phyloP scores from a whole-genome alignment of 1,139 yeast genomes.

The Blastobotrys serpentis region DNA sequence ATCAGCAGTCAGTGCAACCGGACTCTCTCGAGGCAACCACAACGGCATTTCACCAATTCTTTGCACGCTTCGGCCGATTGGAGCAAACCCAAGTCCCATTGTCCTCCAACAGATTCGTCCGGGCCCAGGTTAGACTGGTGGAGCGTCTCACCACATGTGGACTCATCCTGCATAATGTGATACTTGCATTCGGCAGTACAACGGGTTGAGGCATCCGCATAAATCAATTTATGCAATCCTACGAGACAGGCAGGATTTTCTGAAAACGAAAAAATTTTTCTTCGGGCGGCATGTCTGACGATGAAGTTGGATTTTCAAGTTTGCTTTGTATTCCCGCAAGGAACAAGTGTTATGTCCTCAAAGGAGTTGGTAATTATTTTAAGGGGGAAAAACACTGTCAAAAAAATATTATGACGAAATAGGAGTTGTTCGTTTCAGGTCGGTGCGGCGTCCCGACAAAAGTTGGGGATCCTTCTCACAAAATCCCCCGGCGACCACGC shows the following conservation, averaged over 20 bases:
- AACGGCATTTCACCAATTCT: not conserved
- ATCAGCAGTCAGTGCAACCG: not conserved
- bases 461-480: too few species aligned
- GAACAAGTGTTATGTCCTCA: too few species aligned
- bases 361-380: too few species aligned
- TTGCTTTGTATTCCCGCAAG: too few species aligned
- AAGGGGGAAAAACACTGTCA: too few species aligned
- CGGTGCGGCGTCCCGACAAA: not conserved
- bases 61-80: not conserved
- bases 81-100: not conserved
- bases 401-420: too few species aligned
- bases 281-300: not conserved
- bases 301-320: too few species aligned
- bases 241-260: not conserved
- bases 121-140: conserved; percentile 2
- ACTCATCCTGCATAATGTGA: not conserved
- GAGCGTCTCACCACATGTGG: not conserved
- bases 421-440: too few species aligned
- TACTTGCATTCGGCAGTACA: not conserved
- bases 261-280: too few species aligned
- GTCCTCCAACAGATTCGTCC: not conserved
- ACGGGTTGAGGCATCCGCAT: not conserved
- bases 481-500: too few species aligned
- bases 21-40: too few species aligned
- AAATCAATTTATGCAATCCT: not conserved